Base-by-base conservation (phyloP, 768 basidiomycete species). In the Rhodotorula diobovata region DNA sequence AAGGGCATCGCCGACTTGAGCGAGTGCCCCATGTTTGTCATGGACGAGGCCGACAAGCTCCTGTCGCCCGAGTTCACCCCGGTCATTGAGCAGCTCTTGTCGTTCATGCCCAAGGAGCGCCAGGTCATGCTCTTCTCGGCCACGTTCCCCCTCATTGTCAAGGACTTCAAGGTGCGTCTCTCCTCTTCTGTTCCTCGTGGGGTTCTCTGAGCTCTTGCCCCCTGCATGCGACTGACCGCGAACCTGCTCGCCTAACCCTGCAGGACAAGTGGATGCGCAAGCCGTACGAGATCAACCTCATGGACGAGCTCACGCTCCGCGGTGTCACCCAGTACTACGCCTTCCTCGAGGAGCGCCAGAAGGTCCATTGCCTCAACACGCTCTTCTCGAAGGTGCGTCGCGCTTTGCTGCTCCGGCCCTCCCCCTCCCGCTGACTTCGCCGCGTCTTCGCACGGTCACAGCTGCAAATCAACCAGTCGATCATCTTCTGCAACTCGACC, bases 391-490 rank as follows among this genome's bases (percentile, higher is more conserved):
- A 97, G 86, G 93, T 93, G 64, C 68, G 83, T 30, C n/a, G 16
- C 14, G 35, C 4, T 11, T 6, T 23, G 34, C 34, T 9, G 6
- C 21, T 14, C 46, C 1, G 2, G 15, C 34, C 5, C 37, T 28
- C n/a, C 84, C 88, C 30, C 6, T 34, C 53, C 18, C 28, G 28
- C 10, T 16, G 21, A 53, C n/a, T 9, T 28, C 20, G 21, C 16
- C 32, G 20, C 53, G 87, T 87, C 11, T 89, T 91, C 79, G 58
- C 9, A 59, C 43, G 15, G 67, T 48, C 68, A 21, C 80, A 97
- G 92, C 87, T 99, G 61, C 95, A 98, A 94, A 99, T 99, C 85
- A 99, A 99, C 83, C 95, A 99, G 83, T 97, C 95, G 70, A 98
- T 99, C 83, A 99, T 99, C 80, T 99, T 99, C 83, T 99, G 95